These are phyloP conservation scores for Solanum lycopersicoides DNA, from an alignment of 257 asterid species.

Conservation along the genomic window DNA sequence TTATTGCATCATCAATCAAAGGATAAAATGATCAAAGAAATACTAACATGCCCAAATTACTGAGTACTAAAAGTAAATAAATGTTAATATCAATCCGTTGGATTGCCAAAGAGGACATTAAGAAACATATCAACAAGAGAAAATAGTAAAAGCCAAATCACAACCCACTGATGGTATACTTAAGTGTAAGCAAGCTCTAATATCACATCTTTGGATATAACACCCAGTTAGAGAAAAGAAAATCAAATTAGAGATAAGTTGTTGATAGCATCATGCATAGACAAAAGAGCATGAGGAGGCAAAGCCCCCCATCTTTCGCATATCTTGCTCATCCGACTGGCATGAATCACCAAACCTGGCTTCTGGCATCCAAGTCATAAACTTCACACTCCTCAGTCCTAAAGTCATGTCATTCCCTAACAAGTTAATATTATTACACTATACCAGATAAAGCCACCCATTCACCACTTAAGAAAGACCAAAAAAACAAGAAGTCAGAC, in stretches of 20 bases:
- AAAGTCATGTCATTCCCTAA: neutral
- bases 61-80: neutral
- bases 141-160: neutral
- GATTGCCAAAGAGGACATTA: neutral
- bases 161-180: neutral
- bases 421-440: neutral
- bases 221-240: neutral
- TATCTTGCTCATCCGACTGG: slow-evolving; percentile 3
- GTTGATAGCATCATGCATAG: neutral
- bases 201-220: neutral
- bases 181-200: neutral
- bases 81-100: neutral
- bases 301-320: neutral
- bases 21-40: neutral
- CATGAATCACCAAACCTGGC: slow-evolving; percentile 3
- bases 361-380: neutral
- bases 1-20: neutral
- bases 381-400: neutral
- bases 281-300: neutral
- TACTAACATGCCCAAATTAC: neutral
- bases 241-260: neutral
- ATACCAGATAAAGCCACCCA: neutral
- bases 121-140: neutral
- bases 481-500: neutral
- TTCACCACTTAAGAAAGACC: neutral